phyloP scores from a whole-genome alignment of 495 filamentous ascomycete genomes.

The Hypomontagnella submonticulosa region DNA sequence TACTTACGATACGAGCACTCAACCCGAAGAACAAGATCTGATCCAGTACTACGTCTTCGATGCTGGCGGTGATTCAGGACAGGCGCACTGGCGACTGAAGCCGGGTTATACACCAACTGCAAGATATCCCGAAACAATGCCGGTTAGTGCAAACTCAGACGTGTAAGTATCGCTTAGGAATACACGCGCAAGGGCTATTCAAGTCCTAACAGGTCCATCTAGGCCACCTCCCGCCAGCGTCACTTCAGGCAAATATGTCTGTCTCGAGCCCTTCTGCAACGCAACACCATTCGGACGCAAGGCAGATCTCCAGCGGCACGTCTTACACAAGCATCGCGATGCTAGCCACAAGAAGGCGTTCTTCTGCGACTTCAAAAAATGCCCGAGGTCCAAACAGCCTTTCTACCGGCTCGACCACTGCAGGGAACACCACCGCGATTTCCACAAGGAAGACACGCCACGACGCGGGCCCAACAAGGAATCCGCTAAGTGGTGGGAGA shows the following conservation, averaged over 20 bases:
- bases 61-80: constrained; percentile 25
- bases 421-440: constrained; percentile 62
- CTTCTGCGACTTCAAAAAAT: constrained; percentile 56
- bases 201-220: constrained; percentile 16
- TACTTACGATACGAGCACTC: constrained; percentile 11
- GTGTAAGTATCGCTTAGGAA: constrained; percentile 30
- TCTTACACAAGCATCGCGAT: constrained; percentile 51
- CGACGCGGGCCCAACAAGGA: constrained; percentile 45
- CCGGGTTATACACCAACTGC: constrained; percentile 12
- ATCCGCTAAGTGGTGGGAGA: constrained; percentile 39
- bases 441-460: constrained; percentile 61
- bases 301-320: constrained; percentile 62
- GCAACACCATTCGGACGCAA: constrained; percentile 54
- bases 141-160: constrained; percentile 1
- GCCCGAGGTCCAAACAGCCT: constrained; percentile 49
- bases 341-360: constrained; percentile 51
- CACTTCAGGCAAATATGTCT: constrained; percentile 31
- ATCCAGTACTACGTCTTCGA: constrained; percentile 37
- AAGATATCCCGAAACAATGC: constrained; percentile 17
- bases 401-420: constrained; percentile 60
- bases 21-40: constrained; percentile 14
- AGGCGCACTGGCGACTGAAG: constrained; percentile 42
- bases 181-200: neutral
- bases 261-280: constrained; percentile 46
- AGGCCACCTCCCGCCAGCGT: constrained; percentile 35